Percentiles rank a stretch among this genome's conserved stretches.
Evolutionary conservation across 2,329 filamentous ascomycete genomes (phyloP).

Genomic region (Escovopsis sp.): DNA sequence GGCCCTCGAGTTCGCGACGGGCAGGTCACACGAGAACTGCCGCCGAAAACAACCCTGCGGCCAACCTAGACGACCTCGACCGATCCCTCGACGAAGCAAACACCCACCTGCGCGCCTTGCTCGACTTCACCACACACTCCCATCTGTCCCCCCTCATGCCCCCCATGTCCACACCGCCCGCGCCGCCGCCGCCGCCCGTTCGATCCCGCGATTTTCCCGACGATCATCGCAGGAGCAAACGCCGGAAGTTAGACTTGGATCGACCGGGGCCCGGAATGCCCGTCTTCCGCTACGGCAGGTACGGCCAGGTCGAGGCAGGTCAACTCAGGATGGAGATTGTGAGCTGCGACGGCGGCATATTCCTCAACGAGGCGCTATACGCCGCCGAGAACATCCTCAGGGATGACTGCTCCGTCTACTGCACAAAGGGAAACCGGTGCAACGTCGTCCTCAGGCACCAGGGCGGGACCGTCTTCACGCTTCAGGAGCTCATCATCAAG

Average conservation of each 20-base stretch:
- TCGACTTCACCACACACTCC: constrained; percentile 24
- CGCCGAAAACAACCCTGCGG: constrained; percentile 10
- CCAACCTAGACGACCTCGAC: constrained; percentile 23
- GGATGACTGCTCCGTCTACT: constrained; percentile 75
- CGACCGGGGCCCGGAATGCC: constrained; percentile 32
- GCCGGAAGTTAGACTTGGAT: constrained; percentile 56
- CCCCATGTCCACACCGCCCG: constrained; percentile 11
- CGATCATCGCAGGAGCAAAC: constrained; percentile 43
- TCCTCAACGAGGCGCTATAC: constrained; percentile 47
- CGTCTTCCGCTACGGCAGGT: constrained; percentile 67
- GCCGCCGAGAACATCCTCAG: constrained; percentile 69
- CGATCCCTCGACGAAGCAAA: constrained; percentile 28
- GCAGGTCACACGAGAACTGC: constrained; percentile 12
- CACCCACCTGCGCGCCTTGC: constrained; percentile 27
- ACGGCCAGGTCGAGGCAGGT: constrained; percentile 75
- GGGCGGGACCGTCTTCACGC: constrained; percentile 63
- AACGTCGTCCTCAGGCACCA: constrained; percentile 77
- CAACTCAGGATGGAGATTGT: constrained; percentile 73
- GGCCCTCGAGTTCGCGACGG: constrained; percentile 12
- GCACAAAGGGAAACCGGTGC: constrained; percentile 74
- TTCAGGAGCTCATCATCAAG: constrained; percentile 79
- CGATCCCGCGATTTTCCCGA: constrained; percentile 27
- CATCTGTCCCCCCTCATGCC: constrained; percentile 14
- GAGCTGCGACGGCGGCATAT: constrained; percentile 74
- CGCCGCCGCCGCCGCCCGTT: constrained; percentile 18